These are phyloP conservation scores for Zygotorulaspora florentina DNA, from an alignment of 805 yeast species.

Conservation along the genomic window DNA sequence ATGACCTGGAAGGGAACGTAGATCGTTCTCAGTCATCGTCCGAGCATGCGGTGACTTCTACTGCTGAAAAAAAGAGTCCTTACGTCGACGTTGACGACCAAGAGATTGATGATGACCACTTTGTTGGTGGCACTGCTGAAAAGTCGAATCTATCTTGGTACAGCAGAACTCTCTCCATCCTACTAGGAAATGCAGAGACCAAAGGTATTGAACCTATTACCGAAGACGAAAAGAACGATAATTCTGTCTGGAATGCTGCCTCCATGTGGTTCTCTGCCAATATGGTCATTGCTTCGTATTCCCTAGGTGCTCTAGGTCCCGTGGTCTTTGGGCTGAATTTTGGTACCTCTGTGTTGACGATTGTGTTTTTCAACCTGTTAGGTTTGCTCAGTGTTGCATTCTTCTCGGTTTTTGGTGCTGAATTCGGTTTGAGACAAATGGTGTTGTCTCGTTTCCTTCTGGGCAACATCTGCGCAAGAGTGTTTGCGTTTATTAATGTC, in stretches of 20 bases:
- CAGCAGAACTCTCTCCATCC: slow-evolving; percentile 18
- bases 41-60: background rate
- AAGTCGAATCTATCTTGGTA: slow-evolving; percentile 17
- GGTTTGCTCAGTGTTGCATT: slow-evolving; percentile 79
- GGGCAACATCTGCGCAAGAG: slow-evolving; percentile 71
- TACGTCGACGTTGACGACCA: slow-evolving; percentile 3
- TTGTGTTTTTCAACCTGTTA: slow-evolving; percentile 66
- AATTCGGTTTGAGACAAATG: slow-evolving; percentile 85
- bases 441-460: slow-evolving; percentile 68
- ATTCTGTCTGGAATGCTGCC: slow-evolving; percentile 62
- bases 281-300: slow-evolving; percentile 77
- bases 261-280: slow-evolving; percentile 92
- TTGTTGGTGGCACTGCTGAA: slow-evolving; percentile 16
- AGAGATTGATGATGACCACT: slow-evolving; percentile 9
- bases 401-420: slow-evolving; percentile 78
- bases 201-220: slow-evolving; percentile 80
- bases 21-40: slow-evolving; percentile 10
- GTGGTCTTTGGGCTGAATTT: slow-evolving; percentile 63
- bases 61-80: slow-evolving; percentile 9
- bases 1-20: slow-evolving; percentile 7
- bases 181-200: slow-evolving; percentile 45
- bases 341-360: slow-evolving; percentile 63
- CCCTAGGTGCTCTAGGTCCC: slow-evolving; percentile 69
- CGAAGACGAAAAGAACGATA: slow-evolving; percentile 70
- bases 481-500: slow-evolving; percentile 71